A percentile compares a stretch with the other conserved stretches of the same genome.
phyloP scores from a whole-genome alignment of 495 filamentous ascomycete genomes.

The Xylaria venustula region DNA sequence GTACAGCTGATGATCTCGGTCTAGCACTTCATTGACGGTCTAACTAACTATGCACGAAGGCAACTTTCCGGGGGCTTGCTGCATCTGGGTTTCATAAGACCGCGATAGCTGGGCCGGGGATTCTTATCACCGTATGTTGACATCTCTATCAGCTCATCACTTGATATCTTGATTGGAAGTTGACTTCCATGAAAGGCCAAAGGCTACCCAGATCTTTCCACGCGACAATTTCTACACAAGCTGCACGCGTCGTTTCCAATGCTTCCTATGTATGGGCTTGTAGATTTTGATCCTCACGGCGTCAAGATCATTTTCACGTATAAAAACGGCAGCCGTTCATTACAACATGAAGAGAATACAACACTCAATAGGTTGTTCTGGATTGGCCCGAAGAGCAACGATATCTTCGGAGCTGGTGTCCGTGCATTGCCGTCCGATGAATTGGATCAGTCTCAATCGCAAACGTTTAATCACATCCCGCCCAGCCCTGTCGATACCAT shows the following conservation, averaged over 20 bases:
- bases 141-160: background rate
- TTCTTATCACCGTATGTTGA: conserved; percentile 65
- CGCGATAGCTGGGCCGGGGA: conserved; percentile 53
- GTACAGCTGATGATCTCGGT: conserved; percentile 37
- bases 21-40: background rate
- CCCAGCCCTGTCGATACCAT: conserved; percentile 24
- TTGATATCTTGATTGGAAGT: conserved; percentile 25
- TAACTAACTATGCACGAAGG: conserved; percentile 47
- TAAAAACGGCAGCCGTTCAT: conserved; percentile 72
- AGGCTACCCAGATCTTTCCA: conserved; percentile 87
- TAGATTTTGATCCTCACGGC: conserved; percentile 87
- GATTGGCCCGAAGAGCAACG: conserved; percentile 69
- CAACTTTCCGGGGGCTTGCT: conserved; percentile 73
- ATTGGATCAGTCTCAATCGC: conserved; percentile 14
- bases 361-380: conserved; percentile 61
- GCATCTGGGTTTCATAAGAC: conserved; percentile 51
- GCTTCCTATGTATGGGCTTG: conserved; percentile 62
- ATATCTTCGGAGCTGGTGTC: conserved; percentile 41
- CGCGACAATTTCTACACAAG: conserved; percentile 65
- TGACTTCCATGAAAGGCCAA: conserved; percentile 63
- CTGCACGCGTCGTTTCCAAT: conserved; percentile 35
- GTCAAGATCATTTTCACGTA: conserved; percentile 85
- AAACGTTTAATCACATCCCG: too few relatives aligned
- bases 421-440: background rate
- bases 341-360: conserved; percentile 66